Evolutionary conservation across 306 rosid species (phyloP).

Genomic region (Quercus parvula): DNA sequence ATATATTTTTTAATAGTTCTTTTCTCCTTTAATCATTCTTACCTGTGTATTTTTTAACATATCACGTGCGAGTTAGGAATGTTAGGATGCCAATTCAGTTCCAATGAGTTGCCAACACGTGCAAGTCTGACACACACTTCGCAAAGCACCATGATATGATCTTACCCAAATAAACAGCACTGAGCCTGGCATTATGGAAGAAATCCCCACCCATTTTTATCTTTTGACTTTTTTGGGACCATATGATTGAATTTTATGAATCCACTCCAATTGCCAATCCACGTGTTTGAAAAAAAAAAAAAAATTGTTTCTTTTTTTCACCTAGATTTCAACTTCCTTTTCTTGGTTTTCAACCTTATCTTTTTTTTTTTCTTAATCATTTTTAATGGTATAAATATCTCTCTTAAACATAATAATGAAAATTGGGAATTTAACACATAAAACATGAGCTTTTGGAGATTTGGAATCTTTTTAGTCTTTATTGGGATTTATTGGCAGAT

Average conservation of each 20-base stretch:
- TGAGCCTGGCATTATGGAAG: not conserved
- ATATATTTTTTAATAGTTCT: not conserved
- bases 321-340: too few relatives aligned
- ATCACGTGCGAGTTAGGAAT: slow-evolving; percentile 35
- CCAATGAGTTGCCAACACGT: slow-evolving; percentile 16
- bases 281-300: too few relatives aligned
- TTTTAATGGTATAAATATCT: too few relatives aligned
- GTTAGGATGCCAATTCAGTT: not conserved
- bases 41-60: not conserved
- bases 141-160: slow-evolving; percentile 7
- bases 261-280: too few relatives aligned
- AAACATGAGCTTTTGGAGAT: too few relatives aligned
- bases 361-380: too few relatives aligned
- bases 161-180: not conserved
- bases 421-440: too few relatives aligned
- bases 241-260: not conserved
- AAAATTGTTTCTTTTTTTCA: too few relatives aligned
- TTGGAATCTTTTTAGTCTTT: too few relatives aligned
- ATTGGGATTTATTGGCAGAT: too few relatives aligned
- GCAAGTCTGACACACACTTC: slow-evolving; percentile 3
- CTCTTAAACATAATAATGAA: too few relatives aligned
- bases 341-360: too few relatives aligned
- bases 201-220: not conserved
- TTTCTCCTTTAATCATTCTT: not conserved
- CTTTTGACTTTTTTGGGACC: not conserved